Conservation (phyloP, 1,284 basidiomycete species). For the Salmacisia buchloeana region DNA sequence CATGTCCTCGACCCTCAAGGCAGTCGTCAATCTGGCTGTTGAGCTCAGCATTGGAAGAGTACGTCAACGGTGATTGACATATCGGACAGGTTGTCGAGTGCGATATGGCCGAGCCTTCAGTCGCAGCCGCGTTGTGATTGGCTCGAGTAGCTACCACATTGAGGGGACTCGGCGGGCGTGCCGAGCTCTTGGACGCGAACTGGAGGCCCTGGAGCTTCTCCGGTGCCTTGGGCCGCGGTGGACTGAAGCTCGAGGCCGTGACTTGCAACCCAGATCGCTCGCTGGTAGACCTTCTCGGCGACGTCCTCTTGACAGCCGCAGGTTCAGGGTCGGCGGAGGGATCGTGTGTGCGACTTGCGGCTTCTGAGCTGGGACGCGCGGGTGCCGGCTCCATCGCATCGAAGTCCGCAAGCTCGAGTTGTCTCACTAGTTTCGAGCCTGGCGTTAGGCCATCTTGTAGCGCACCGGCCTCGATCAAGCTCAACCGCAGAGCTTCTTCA, state of each 20-base stretch:
- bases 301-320: neutral
- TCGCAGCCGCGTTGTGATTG: neutral
- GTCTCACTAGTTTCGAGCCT: neutral
- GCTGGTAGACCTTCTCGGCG: neutral
- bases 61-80: neutral
- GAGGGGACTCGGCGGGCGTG: too few relatives aligned
- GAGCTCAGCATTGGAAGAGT: neutral
- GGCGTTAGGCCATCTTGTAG: neutral
- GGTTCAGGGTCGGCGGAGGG: neutral
- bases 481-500: neutral
- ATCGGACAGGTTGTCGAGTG: neutral
- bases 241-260: neutral
- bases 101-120: neutral
- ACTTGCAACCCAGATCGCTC: neutral
- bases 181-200: neutral
- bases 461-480: neutral
- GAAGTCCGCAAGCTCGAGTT: neutral
- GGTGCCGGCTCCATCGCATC: neutral
- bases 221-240: neutral
- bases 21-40: slow-evolving; percentile 2
- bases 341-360: neutral
- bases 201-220: neutral
- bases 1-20: neutral
- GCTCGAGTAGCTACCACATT: too few relatives aligned
- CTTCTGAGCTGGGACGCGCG: neutral